These are phyloP conservation scores for Cercospora sojina DNA, from an alignment of 2,329 filamentous ascomycete genomes.

Conservation along the genomic window DNA sequence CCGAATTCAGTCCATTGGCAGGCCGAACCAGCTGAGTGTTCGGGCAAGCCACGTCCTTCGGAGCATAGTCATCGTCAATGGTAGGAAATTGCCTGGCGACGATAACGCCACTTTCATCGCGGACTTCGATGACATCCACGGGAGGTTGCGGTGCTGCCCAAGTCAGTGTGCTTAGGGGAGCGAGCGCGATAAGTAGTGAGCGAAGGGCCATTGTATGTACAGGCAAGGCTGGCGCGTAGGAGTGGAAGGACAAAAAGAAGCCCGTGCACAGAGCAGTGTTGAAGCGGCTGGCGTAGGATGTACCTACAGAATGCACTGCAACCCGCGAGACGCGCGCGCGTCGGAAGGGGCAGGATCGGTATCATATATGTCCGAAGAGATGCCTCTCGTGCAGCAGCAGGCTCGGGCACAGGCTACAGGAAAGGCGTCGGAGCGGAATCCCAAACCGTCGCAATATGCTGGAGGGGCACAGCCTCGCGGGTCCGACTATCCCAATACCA, in stretches of 20 bases:
- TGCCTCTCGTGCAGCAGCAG: neutral
- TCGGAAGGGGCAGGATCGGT: neutral
- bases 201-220: conserved; percentile 9
- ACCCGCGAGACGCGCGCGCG: neutral
- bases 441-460: neutral
- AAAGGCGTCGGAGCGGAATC: neutral
- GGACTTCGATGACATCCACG: conserved; percentile 7
- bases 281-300: neutral
- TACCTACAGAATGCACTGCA: neutral
- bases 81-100: neutral
- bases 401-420: neutral
- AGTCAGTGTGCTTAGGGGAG: conserved; percentile 2
- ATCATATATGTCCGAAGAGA: neutral
- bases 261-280: neutral
- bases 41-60: conserved; percentile 42
- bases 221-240: neutral
- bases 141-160: conserved; percentile 12
- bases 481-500: neutral
- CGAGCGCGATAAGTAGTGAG: conserved; percentile 8
- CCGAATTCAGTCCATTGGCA: conserved; percentile 37
- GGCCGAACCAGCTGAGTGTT: conserved; percentile 41
- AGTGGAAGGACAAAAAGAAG: neutral
- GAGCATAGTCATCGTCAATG: conserved; percentile 30
- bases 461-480: neutral
- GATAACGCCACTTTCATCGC: neutral